Evolutionary conservation across 768 basidiomycete genomes (phyloP), one percentile per base, ranked within the genome.

Genomic region (Collybia mongolica): DNA sequence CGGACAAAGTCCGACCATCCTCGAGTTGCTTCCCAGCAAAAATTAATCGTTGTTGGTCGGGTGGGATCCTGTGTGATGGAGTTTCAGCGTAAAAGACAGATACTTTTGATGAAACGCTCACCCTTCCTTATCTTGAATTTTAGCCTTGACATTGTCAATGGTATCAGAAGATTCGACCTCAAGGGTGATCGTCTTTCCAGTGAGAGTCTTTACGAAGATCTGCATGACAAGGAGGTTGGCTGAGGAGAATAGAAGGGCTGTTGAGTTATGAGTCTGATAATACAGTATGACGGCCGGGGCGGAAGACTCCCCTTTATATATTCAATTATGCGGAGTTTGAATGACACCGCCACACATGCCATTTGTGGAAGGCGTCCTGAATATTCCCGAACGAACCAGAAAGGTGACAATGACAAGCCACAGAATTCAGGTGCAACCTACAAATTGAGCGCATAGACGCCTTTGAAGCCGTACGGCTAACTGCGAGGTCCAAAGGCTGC

Each of bases 111-210:
- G 22, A 36, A 18, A 15, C 11, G 63, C 80, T 62, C 54, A 84
- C 86, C 84, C 85, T 66, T 90, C 90, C 76, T 92, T 90, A 72
- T 92, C 89, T 69, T 92, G 89, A 61, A 91, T 90, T 81, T 90
- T 91, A 61, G 84, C 80, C 72, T 84, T 85, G 45, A 84, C 83
- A 47, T 84, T 84, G 59, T 84, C 82, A 53, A 85, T 84, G 53
- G 83, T 84, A 63, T 84, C 82, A 2, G 82, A 84, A 39, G 82
- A 83, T 69, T 84, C 84, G 43, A 84, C 83, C 74, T 85, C 84
- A 49, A 85, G 80, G 46, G 84, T 86, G 69, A 87, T 86, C 57
- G 86, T 89, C 80, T 89, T 88, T 52, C 86, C 85, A 45, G 86
- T 88, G 47, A 78, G 72, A 32, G 74, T 77, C 68, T 76, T 78